Evolutionary conservation across 1,139 yeast genomes (phyloP).

Genomic region (Waltiozyma sp.): DNA sequence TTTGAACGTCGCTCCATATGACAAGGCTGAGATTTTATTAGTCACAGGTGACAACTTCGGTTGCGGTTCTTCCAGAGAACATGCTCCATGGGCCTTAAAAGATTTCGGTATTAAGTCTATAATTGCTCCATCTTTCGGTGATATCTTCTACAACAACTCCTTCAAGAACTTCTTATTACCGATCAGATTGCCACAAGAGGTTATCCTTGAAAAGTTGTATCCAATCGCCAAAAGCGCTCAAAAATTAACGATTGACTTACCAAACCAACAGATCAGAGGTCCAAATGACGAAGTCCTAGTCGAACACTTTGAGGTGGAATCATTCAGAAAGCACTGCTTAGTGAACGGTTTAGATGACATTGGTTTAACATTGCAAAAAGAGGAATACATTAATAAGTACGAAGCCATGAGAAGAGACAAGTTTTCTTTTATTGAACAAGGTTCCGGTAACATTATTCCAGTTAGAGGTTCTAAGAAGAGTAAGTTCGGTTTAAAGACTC

Average conservation of each 20-base stretch:
- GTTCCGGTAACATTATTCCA: slow-evolving; percentile 57
- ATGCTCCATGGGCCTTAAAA: slow-evolving; percentile 98
- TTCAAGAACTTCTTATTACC: slow-evolving; percentile 92
- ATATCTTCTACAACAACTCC: slow-evolving; percentile 93
- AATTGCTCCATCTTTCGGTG: slow-evolving; percentile 97
- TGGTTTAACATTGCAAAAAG: slow-evolving; percentile 90
- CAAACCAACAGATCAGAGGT: slow-evolving; percentile 70
- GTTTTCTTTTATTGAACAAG: slow-evolving; percentile 89
- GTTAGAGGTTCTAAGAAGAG: slow-evolving; percentile 62
- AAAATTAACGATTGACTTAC: slow-evolving; percentile 69
- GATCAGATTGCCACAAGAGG: slow-evolving; percentile 71
- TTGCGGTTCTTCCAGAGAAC: slow-evolving; percentile 98
- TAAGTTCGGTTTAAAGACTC: slow-evolving; percentile 57
- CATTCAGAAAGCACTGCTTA: slow-evolving; percentile 88
- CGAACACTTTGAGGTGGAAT: slow-evolving; percentile 76
- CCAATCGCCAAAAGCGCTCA: slow-evolving; percentile 74
- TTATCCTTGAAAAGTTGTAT: slow-evolving; percentile 56
- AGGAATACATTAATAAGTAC: slow-evolving; percentile 57
- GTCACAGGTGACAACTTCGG: slow-evolving; percentile 97
- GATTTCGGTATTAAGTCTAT: slow-evolving; percentile 94
- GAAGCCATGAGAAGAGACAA: slow-evolving; percentile 66
- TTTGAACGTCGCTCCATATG: slow-evolving; percentile 75
- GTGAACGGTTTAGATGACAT: slow-evolving; percentile 93
- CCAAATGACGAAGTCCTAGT: slow-evolving; percentile 64
- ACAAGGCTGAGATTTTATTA: slow-evolving; percentile 67